Conservation (phyloP, 495 filamentous ascomycete genomes). For the Aspergillus sclerotiicarbonarius region DNA sequence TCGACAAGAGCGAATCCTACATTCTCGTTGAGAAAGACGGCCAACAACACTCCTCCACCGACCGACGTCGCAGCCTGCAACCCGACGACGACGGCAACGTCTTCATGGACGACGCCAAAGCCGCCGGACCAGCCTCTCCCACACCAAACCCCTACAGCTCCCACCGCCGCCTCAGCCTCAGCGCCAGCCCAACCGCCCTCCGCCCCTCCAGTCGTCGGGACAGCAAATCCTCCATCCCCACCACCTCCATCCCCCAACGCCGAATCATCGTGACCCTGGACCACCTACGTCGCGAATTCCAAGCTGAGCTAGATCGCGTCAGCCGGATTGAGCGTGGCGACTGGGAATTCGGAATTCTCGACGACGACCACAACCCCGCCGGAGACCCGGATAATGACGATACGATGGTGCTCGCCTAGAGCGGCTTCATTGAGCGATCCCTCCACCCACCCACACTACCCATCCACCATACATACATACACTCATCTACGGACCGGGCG, state of each 20-base stretch:
- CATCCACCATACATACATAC: too few species aligned
- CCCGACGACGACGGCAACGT: slow-evolving; percentile 42
- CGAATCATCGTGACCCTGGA: slow-evolving; percentile 70
- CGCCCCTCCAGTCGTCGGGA: slow-evolving; percentile 18
- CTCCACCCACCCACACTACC: not conserved
- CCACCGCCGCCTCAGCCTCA: slow-evolving; percentile 12
- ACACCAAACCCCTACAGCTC: slow-evolving; percentile 13
- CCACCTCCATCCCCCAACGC: slow-evolving; percentile 23
- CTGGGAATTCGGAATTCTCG: slow-evolving; percentile 57
- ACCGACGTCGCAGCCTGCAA: slow-evolving; percentile 27
- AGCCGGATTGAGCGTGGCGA: slow-evolving; percentile 59
- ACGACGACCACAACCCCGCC: slow-evolving; percentile 21
- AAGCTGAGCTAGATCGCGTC: slow-evolving; percentile 78
- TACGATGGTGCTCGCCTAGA: slow-evolving; percentile 42
- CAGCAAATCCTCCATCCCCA: slow-evolving; percentile 25
- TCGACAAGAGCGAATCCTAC: slow-evolving; percentile 77
- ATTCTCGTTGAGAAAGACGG: slow-evolving; percentile 52
- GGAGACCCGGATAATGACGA: slow-evolving; percentile 36
- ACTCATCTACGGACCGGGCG: too few species aligned
- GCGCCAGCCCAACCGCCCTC: slow-evolving; percentile 10
- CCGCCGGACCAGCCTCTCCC: slow-evolving; percentile 8
- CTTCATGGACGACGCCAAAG: slow-evolving; percentile 39
- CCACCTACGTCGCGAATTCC: slow-evolving; percentile 81
- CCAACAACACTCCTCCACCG: slow-evolving; percentile 13
- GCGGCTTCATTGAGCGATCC: not conserved